Conservation (phyloP, 2,329 filamentous ascomycete genomes). For the Raffaelea ambrosiae region DNA sequence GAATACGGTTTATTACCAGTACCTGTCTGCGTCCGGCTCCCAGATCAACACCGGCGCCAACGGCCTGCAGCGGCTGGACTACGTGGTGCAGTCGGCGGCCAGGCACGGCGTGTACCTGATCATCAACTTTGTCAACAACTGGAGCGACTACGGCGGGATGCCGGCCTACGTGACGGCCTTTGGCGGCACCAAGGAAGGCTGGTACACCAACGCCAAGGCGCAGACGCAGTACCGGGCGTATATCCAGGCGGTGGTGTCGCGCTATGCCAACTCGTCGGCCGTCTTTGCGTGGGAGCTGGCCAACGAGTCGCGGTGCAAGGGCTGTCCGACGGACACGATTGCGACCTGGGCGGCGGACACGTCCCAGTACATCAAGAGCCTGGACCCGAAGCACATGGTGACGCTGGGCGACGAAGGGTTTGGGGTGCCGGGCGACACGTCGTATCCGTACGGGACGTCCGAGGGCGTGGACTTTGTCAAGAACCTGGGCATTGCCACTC, state of each 20-base stretch:
- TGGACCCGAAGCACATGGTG: slow-evolving; percentile 54
- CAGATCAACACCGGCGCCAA: slow-evolving; percentile 56
- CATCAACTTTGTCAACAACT: slow-evolving; percentile 61
- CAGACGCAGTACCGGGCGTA: slow-evolving; percentile 44
- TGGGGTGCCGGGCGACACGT: slow-evolving; percentile 15
- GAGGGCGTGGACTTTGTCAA: slow-evolving; percentile 45
- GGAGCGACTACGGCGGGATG: slow-evolving; percentile 58
- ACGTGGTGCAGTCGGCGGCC: slow-evolving; percentile 53
- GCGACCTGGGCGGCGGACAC: slow-evolving; percentile 32
- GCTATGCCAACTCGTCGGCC: slow-evolving; percentile 34
- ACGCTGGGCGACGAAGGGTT: slow-evolving; percentile 49
- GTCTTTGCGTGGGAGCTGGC: slow-evolving; percentile 45
- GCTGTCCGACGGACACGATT: slow-evolving; percentile 49
- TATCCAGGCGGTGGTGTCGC: slow-evolving; percentile 33
- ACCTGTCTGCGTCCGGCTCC: slow-evolving; percentile 37
- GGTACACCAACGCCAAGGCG: slow-evolving; percentile 41
- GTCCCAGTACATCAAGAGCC: slow-evolving; percentile 3
- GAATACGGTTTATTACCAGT: slow-evolving; percentile 42
- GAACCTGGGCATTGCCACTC: slow-evolving; percentile 38
- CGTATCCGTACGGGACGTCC: slow-evolving; percentile 27
- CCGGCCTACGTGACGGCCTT: slow-evolving; percentile 47
- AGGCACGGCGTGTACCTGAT: slow-evolving; percentile 53
- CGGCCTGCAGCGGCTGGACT: slow-evolving; percentile 53
- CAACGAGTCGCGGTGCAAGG: slow-evolving; percentile 51
- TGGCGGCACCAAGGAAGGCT: slow-evolving; percentile 40